Conservation (phyloP, 1,284 basidiomycete species). For the Ceratorhiza oryzae-sativae region DNA sequence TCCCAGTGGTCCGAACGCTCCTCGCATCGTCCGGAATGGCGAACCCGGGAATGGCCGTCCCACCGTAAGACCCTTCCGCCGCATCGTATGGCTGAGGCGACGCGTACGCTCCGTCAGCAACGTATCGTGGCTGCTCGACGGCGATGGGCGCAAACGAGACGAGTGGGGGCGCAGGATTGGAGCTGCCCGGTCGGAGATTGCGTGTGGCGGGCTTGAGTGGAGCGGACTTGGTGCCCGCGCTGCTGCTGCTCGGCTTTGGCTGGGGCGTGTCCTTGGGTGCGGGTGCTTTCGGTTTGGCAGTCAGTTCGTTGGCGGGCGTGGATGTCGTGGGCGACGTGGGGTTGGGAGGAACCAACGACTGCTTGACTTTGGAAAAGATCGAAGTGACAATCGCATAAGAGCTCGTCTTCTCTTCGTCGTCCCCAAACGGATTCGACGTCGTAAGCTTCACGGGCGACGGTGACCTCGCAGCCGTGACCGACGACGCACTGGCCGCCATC, state of each 20-base stretch:
- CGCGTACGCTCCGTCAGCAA: slow-evolving; percentile 13
- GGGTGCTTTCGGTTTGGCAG: slow-evolving; percentile 53
- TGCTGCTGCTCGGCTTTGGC: slow-evolving; percentile 49
- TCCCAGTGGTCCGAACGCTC: slow-evolving; percentile 75
- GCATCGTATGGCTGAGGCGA: slow-evolving; percentile 58
- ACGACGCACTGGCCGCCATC: not conserved
- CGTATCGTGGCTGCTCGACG: slow-evolving; percentile 56
- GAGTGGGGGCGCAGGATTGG: slow-evolving; percentile 66
- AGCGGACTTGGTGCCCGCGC: slow-evolving; percentile 66
- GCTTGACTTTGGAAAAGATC: slow-evolving; percentile 78
- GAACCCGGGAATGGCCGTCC: slow-evolving; percentile 77
- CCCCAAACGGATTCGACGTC: slow-evolving; percentile 73
- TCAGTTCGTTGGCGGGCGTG: slow-evolving; percentile 59
- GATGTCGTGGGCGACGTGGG: slow-evolving; percentile 44
- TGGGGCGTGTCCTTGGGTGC: slow-evolving; percentile 56
- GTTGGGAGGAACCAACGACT: slow-evolving; percentile 62
- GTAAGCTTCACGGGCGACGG: slow-evolving; percentile 31
- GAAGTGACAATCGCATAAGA: slow-evolving; percentile 80
- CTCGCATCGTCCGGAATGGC: slow-evolving; percentile 82
- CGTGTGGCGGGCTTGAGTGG: slow-evolving; percentile 49
- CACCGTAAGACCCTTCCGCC: slow-evolving; percentile 63
- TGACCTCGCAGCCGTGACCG: not conserved
- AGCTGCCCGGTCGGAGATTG: slow-evolving; percentile 10
- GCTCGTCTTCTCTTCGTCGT: slow-evolving; percentile 83
- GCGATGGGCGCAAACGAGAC: slow-evolving; percentile 82